Conservation (phyloP, 2,329 filamentous ascomycete genomes). For the Penicillium sp. region DNA sequence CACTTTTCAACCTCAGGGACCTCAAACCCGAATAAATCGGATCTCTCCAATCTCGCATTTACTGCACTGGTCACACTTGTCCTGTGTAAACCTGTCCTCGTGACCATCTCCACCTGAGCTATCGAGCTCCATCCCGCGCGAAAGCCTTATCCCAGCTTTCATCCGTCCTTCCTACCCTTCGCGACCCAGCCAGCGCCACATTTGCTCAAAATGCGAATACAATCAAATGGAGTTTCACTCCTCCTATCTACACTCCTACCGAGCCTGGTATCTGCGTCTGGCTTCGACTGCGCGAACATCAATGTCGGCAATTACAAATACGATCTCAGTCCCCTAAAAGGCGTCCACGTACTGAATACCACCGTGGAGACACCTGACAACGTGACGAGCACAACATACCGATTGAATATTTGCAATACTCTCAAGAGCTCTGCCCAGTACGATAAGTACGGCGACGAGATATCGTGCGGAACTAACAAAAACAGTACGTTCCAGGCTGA, state of each 20-base stretch:
- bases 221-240: conserved; percentile 21
- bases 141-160: conserved; percentile 5
- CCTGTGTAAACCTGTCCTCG: not conserved
- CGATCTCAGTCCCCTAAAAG: conserved; percentile 38
- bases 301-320: conserved; percentile 38
- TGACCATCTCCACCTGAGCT: conserved; percentile 5
- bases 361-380: conserved; percentile 26
- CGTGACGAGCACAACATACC: conserved; percentile 37
- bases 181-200: not conserved
- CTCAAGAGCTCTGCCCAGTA: conserved; percentile 28
- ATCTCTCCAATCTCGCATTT: not conserved
- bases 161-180: not conserved
- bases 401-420: conserved; percentile 36
- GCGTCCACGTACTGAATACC: conserved; percentile 37
- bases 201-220: conserved; percentile 33
- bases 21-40: not conserved
- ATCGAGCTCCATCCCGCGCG: conserved; percentile 4
- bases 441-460: conserved; percentile 21
- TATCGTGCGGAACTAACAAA: conserved; percentile 32
- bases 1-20: conserved; percentile 6
- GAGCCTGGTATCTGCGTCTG: conserved; percentile 28
- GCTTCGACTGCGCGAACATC: conserved; percentile 41
- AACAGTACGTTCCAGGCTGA: conserved; percentile 30
- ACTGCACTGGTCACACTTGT: not conserved
- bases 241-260: conserved; percentile 29